Base-by-base conservation (phyloP, 1,284 basidiomycete species). In the Ganoderma lingzhi region DNA sequence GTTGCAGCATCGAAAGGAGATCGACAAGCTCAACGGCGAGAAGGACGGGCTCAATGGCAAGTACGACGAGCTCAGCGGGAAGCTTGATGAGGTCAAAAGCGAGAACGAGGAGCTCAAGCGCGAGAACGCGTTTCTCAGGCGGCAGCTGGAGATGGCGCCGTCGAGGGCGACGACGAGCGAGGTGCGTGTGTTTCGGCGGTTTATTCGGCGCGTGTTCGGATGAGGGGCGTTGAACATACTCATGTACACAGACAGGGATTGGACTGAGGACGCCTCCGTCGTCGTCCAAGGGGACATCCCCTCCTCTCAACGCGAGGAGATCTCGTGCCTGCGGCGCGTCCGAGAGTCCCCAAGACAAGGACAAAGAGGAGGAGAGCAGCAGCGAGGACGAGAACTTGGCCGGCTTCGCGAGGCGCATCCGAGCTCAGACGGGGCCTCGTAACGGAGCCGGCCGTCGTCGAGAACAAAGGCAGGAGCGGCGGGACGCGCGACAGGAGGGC, bases 231-330 rank as follows among this genome's bases (percentile, higher is more conserved):
- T 56, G 30, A 56, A 14, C 30, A 9, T 35, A 6, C 23, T 23
- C 23, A 23, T 23, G 6, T 35, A 3, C 17, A 35, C 17, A 56
- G 53, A 15, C 45, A 15, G 55, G 9, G 2, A 65, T 48, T 41
- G 64, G 64, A 12, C n/a, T 65, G 19, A 61, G 48, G 19, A 65
- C 64, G 35, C 64, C 64, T 17, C 64, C 64, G 30, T n/a, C 44
- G 12, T 65, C 64, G 19, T 10, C 48, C 23, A 51, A 42, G 14
- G 41, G 41, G 32, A 17, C 35, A 3, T 32, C 55, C 17, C 44
- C 64, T n/a, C n/a, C 64, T 12, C n/a, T 35, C 15, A 15, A 14
- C 30, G 41, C 39, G 53, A 56, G 53, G 9, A 32, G 15, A 28
- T 39, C 28, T 35, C 53, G 42, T 56, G 19, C 32, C 17, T n/a